Percentiles rank a stretch among this genome's conserved stretches.
Conservation (phyloP, 805 yeast species). For the Lachancea nothofagi region DNA sequence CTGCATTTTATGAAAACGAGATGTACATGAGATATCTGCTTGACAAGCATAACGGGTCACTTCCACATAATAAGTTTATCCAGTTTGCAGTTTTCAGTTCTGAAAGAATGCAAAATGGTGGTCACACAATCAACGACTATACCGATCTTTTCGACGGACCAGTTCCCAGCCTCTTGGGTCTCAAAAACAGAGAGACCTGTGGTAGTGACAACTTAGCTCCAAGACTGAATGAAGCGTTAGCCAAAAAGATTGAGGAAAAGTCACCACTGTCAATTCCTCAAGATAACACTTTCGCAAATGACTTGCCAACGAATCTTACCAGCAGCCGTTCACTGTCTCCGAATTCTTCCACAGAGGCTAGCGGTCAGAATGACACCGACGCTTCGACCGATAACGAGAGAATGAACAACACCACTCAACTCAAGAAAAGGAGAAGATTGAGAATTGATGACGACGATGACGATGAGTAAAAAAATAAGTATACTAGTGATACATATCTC, state of each 20-base stretch:
- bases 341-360: too few relatives aligned
- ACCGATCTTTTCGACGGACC: slow-evolving; percentile 28
- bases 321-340: too few relatives aligned
- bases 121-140: slow-evolving; percentile 19
- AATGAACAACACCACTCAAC: too few relatives aligned
- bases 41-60: slow-evolving; percentile 25
- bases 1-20: slow-evolving; percentile 33
- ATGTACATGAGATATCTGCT: slow-evolving; percentile 31
- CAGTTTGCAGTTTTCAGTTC: slow-evolving; percentile 25
- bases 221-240: background rate
- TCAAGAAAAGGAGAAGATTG: background rate
- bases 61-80: slow-evolving; percentile 20
- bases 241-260: background rate
- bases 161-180: slow-evolving; percentile 10
- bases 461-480: background rate
- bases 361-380: too few relatives aligned
- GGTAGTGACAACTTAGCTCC: background rate
- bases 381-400: background rate
- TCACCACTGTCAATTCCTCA: background rate
- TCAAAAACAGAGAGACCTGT: slow-evolving; percentile 1
- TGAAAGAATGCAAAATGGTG: slow-evolving; percentile 27
- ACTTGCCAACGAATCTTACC: too few relatives aligned
- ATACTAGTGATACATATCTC: too few relatives aligned
- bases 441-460: slow-evolving; percentile 3
- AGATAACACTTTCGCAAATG: too few relatives aligned